These are phyloP conservation scores for Sphagnum magellanicum DNA, from an alignment of 228 moss, liverwort and hornwort species.

Conservation along the genomic window DNA sequence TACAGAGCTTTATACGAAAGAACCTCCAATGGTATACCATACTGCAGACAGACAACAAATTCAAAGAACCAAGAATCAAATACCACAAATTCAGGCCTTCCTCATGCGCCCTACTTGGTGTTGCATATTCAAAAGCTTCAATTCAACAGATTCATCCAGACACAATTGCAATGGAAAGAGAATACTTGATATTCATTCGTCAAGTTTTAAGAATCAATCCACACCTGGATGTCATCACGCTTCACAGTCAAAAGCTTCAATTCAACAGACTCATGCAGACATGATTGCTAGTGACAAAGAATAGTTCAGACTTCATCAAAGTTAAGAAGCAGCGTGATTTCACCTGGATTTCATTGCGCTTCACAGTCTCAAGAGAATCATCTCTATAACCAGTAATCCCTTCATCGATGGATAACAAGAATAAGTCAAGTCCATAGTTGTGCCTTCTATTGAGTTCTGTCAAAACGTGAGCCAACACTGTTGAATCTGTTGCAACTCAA, in stretches of 20 bases:
- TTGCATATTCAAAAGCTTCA: background rate
- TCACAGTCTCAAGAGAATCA: slow-evolving; percentile 96
- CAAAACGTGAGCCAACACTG: slow-evolving; percentile 87
- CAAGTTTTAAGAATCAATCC: background rate
- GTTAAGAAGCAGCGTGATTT: background rate
- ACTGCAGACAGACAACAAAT: slow-evolving; percentile 41
- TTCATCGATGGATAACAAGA: slow-evolving; percentile 91
- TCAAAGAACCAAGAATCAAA: background rate
- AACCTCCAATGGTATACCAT: slow-evolving; percentile 87
- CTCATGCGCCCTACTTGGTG: background rate
- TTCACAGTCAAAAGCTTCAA: background rate
- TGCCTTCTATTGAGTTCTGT: slow-evolving; percentile 86
- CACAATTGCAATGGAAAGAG: background rate
- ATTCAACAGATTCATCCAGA: background rate
- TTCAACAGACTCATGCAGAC: background rate
- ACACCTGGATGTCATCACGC: background rate
- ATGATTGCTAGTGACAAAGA: background rate
- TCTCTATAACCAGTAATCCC: slow-evolving; percentile 98
- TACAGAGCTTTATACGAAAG: slow-evolving; percentile 91
- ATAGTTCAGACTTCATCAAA: background rate
- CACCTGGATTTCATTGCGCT: slow-evolving; percentile 94
- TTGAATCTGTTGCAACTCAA: slow-evolving; percentile 61
- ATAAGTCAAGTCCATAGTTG: slow-evolving; percentile 90
- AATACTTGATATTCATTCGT: too few species aligned
- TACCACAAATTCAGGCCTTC: background rate